Base-by-base conservation (phyloP, 2,329 filamentous ascomycete genomes). In the Fusarium avenaceum region DNA sequence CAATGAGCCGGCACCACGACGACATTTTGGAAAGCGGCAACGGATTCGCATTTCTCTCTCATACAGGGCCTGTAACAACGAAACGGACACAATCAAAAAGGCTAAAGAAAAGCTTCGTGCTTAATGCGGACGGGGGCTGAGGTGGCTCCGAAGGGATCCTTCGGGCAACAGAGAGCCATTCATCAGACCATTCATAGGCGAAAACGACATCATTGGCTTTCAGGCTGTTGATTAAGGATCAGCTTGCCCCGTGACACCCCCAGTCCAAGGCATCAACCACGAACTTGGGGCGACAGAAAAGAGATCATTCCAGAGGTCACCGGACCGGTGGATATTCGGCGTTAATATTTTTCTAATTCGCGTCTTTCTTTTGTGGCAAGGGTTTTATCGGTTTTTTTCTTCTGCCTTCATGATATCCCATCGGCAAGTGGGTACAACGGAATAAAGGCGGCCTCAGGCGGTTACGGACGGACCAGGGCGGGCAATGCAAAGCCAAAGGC, bases 341-440 rank as follows among this genome's bases (percentile, higher is more conserved):
- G 72, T 74, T 70, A 63, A 38, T 38, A n/a, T 59, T 55, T 65
- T 63, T 70, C 59, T 61, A 54, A 38, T 46, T 53, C 52, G 39
- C 55, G 53, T 71, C 54, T 67, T 55, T 72, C 68, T 58, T 64
- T 70, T 70, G 61, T 72, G 65, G 61, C 67, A 65, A 60, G 68
- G 52, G 42, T 32, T 32, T 52, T 52, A 65, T 51, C 65, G 52
- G 35, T 14, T 52, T 59, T 59, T 38, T 58, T 71, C 57, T 62
- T 38, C 51, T 38, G 35, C 35, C 35, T 54, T 74, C 59, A 74
- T 74, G 72, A 74, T 74, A 74, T 74, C 72, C 68, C 68, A 73
- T 68, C 42, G 57, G 60, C 58, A 67, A 72, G 71, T 72, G 71
- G 69, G 64, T 64, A 62, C 67, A 53, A 67, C 52, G 67, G 61